Base-by-base conservation (phyloP, 805 yeast species). In the Candida michaelii region DNA sequence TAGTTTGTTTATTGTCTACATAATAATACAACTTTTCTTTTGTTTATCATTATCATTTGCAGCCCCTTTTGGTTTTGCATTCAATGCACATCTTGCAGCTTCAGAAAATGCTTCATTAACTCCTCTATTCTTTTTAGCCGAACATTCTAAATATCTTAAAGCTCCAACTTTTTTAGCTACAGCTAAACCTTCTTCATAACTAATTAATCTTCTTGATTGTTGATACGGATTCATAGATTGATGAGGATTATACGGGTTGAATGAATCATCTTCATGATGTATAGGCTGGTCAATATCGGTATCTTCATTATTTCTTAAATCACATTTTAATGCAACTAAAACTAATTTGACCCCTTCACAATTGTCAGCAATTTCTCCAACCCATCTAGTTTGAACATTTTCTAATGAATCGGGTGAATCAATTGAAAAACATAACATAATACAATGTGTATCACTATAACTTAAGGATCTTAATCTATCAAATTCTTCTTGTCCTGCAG, bases 81-180 rank as follows among this genome's bases (percentile, higher is more conserved):
- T 83, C 52, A 91, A 74, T 2, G 97, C 98, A 58, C 96, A 90
- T 62, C 99, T 82, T 6, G 98, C 97, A 33, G 98, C 99, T 67
- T 93, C 99, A 0, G 97, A 89, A 62, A 93, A 93, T 8, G 97
- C 98, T 69, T 93, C 99, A 59, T 95, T 93, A n/a, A 93, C 99
- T 51, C 99, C 99, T 58, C 95, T 80, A 65, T 90, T 91, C 62
- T 85, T 83, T 73, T 90, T 93, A 5, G 99, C 98, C 19, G 96
- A 87, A 68, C 99, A 93, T 65, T 93, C 99, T 58, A 93, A 74
- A 63, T 93, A 93, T 57, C 98, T 79, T 55, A 90, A 72, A 0
- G 99, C 98, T 17, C 97, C 97, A 33, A 93, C 86, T 59, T 80
- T 80, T 59, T 89, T 89, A 29, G 99, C 99, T 55, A 91, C 89